Conservation (phyloP, 352 stramenopile genomes). For the Globisporangium alternatum region DNA sequence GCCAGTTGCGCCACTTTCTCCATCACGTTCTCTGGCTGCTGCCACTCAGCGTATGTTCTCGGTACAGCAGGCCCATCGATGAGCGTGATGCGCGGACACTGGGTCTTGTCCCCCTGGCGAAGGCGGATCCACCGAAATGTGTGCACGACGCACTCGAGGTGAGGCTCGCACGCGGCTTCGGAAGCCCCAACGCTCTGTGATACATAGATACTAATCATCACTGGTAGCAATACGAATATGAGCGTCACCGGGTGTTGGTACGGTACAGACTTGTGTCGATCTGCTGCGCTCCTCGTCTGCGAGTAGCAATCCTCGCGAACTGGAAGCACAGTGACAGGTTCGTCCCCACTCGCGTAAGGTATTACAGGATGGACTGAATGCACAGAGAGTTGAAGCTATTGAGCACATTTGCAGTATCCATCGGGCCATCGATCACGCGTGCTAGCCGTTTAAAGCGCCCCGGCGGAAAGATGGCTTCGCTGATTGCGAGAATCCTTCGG, state of each 20-base stretch:
- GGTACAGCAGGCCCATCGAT: constrained; percentile 19
- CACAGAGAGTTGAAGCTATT: too few relatives aligned
- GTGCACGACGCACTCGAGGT: constrained; percentile 14
- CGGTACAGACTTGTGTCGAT: background rate
- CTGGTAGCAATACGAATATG: background rate
- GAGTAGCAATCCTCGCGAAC: background rate
- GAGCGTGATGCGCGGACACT: constrained; percentile 32
- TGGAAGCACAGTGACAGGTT: too few relatives aligned
- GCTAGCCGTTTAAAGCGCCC: constrained; percentile 17
- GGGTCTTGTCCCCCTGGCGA: background rate
- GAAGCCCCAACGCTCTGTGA: constrained; percentile 10
- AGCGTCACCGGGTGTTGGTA: constrained; percentile 15
- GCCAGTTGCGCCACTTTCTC: constrained; percentile 22
- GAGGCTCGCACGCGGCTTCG: background rate
- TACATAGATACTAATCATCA: background rate
- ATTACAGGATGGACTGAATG: too few relatives aligned
- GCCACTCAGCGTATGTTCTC: constrained; percentile 23
- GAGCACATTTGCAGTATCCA: too few relatives aligned
- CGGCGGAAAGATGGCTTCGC: constrained; percentile 17
- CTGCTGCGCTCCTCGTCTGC: too few relatives aligned
- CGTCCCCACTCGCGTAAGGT: too few relatives aligned
- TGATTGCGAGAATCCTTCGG: constrained; percentile 18
- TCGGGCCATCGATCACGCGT: constrained; percentile 14
- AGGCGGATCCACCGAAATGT: constrained; percentile 4
- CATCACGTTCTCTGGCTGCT: constrained; percentile 16